Conservation (phyloP, 164 flowering plant species). For the Pachysandra terminalis region DNA sequence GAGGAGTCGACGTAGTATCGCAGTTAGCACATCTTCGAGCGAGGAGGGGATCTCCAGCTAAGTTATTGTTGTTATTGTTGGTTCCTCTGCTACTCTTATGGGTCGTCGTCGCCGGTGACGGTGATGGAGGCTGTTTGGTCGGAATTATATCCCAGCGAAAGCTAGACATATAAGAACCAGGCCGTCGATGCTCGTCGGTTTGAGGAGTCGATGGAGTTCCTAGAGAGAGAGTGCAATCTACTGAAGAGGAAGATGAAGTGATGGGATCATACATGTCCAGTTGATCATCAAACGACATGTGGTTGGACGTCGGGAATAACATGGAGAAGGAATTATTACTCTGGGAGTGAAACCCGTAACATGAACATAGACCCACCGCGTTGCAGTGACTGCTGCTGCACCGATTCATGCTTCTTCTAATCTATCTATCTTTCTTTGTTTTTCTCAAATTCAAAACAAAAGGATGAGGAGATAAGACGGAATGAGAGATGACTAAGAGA, state of each 20-base stretch:
- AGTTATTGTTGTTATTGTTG: slow-evolving; percentile 9
- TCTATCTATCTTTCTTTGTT: background rate
- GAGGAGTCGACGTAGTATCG: slow-evolving; percentile 98
- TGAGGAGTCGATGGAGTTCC: slow-evolving; percentile 91
- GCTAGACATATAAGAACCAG: slow-evolving; percentile 30
- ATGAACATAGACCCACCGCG: slow-evolving; percentile 44
- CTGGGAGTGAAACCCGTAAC: slow-evolving; percentile 35
- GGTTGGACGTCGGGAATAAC: slow-evolving; percentile 48
- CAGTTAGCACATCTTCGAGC: slow-evolving; percentile 97
- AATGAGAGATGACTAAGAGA: background rate
- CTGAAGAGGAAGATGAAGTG: slow-evolving; percentile 42
- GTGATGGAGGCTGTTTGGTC: slow-evolving; percentile 17
- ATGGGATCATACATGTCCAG: background rate
- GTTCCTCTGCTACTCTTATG: slow-evolving; percentile 26
- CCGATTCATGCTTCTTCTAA: slow-evolving; percentile 32
- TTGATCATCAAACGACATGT: slow-evolving; percentile 14
- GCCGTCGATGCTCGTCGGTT: slow-evolving; percentile 19
- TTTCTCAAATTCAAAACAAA: slow-evolving; percentile 6
- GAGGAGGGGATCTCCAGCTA: slow-evolving; percentile 50
- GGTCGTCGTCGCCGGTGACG: slow-evolving; percentile 19
- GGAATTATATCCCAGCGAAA: slow-evolving; percentile 68
- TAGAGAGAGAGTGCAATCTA: slow-evolving; percentile 93
- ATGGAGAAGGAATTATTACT: slow-evolving; percentile 48
- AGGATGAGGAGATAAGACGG: too few relatives aligned
- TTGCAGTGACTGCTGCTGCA: slow-evolving; percentile 35